These are phyloP conservation scores for Scheffersomyces coipomensis DNA, from an alignment of 805 yeast species.

Conservation along the genomic window DNA sequence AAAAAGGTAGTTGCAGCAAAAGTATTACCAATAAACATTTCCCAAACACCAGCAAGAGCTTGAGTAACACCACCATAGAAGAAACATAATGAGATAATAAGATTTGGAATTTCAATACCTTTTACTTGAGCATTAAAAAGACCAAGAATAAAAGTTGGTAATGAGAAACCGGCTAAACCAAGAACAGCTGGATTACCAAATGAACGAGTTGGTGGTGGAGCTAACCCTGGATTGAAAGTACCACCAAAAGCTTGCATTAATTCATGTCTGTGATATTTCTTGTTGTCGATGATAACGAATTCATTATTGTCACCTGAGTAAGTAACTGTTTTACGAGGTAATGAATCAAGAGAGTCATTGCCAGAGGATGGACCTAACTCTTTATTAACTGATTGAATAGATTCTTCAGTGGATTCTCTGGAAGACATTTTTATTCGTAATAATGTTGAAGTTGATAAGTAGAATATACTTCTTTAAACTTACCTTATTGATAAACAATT, in stretches of 20 bases:
- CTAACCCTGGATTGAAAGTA: slow-evolving; percentile 43
- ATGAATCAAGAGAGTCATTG: not conserved
- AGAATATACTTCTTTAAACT: too few species aligned
- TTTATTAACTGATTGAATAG: not conserved
- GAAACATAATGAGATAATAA: slow-evolving; percentile 44
- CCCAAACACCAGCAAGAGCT: slow-evolving; percentile 51
- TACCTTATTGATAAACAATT: too few species aligned
- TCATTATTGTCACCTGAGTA: slow-evolving; percentile 38
- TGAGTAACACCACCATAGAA: slow-evolving; percentile 52
- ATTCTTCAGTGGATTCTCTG: not conserved
- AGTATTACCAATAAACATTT: slow-evolving; percentile 49
- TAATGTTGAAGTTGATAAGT: too few species aligned
- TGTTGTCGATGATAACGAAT: slow-evolving; percentile 39
- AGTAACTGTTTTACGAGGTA: not conserved
- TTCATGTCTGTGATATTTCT: slow-evolving; percentile 50
- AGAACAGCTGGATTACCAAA: slow-evolving; percentile 54
- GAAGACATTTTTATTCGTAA: too few species aligned
- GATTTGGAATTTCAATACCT: slow-evolving; percentile 41
- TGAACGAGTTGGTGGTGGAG: slow-evolving; percentile 46
- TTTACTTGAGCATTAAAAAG: slow-evolving; percentile 45
- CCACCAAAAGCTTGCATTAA: slow-evolving; percentile 67
- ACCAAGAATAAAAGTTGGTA: slow-evolving; percentile 48
- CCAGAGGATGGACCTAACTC: not conserved
- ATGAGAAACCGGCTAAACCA: slow-evolving; percentile 50
- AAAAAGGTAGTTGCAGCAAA: slow-evolving; percentile 55